phyloP scores from a whole-genome alignment of 805 yeast species.

The Kodamaea sagamina region DNA sequence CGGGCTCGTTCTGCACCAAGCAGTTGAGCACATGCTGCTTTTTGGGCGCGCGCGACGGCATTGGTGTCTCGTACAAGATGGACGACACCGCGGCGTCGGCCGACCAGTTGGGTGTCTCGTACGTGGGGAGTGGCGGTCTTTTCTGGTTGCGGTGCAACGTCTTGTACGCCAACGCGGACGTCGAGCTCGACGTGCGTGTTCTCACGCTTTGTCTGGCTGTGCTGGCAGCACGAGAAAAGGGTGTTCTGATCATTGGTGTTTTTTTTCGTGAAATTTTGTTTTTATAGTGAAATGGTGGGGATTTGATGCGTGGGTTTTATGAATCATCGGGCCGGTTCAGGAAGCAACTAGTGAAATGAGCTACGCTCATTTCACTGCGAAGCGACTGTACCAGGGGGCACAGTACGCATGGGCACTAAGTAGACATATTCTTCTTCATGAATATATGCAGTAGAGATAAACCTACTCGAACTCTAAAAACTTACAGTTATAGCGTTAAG shows the following conservation, averaged over 20 bases:
- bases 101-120: slow-evolving; percentile 92
- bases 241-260: slow-evolving; percentile 5
- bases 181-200: slow-evolving; percentile 56
- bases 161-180: slow-evolving; percentile 94
- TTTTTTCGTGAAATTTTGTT: slow-evolving; percentile 1
- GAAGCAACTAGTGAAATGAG: too few species aligned
- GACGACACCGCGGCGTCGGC: slow-evolving; percentile 97
- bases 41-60: slow-evolving; percentile 58
- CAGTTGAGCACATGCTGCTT: slow-evolving; percentile 93
- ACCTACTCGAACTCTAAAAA: too few species aligned
- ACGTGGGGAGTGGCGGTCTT: slow-evolving; percentile 88
- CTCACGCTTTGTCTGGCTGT: slow-evolving; percentile 16
- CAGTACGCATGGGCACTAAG: too few species aligned
- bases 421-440: too few species aligned
- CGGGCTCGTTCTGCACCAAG: slow-evolving; percentile 97
- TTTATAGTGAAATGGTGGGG: slow-evolving; percentile 4
- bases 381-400: too few species aligned
- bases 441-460: too few species aligned
- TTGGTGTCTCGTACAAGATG: slow-evolving; percentile 88
- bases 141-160: slow-evolving; percentile 81
- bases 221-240: slow-evolving; percentile 2
- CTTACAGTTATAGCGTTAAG: too few species aligned
- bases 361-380: too few species aligned
- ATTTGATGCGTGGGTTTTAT: slow-evolving; percentile 1
- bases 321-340: slow-evolving; percentile 4